Evolutionary conservation across 2,329 filamentous ascomycete genomes (phyloP), one percentile per base, ranked within the genome.

Genomic region (Ilyonectria sp.): DNA sequence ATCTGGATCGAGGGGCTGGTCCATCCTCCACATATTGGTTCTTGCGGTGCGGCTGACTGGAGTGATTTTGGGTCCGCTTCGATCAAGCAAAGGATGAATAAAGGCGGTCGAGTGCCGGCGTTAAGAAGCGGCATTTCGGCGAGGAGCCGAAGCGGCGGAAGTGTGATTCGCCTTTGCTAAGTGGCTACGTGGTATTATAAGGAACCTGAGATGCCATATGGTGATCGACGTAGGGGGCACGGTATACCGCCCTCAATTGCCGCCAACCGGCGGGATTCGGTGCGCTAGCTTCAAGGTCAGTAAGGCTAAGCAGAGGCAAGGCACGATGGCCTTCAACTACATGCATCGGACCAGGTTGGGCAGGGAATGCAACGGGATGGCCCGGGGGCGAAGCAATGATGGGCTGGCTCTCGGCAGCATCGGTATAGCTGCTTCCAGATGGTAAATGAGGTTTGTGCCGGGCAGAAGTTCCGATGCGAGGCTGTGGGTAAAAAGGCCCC

Each of bases 391-490:
- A 60, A 53, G 35, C 49, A 58, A 29, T 26, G 29, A 46, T 52
- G 44, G 43, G 37, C 49, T 44, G 29, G 37, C 26, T 57, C 43
- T 23, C 23, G 33, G 57, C 26, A 35, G 17, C 35, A 37, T 47
- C 52, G 33, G 43, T 55, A 60, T 55, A 43, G 8, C 44, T 52
- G 37, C 63, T 54, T 47, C 44, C 37, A 35, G 6, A n/a, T 19
- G 31, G 46, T 61, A 58, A 43, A 17, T n/a, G n/a, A 44, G 58
- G 9, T 33, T 54, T 52, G 19, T 62, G 47, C 58, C 58, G 63
- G 63, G 47, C 58, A 61, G 52, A 58, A 58, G 58, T 66, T 61
- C 63, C 58, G 63, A 62, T 43, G 17, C 33, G 56, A 52, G 49
- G 31, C 56, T 61, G 47, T 61, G 58, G 50, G 49, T 53, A 58